Base-by-base conservation (phyloP, 1,284 basidiomycete genomes). In the Apiotrichum porosum region DNA sequence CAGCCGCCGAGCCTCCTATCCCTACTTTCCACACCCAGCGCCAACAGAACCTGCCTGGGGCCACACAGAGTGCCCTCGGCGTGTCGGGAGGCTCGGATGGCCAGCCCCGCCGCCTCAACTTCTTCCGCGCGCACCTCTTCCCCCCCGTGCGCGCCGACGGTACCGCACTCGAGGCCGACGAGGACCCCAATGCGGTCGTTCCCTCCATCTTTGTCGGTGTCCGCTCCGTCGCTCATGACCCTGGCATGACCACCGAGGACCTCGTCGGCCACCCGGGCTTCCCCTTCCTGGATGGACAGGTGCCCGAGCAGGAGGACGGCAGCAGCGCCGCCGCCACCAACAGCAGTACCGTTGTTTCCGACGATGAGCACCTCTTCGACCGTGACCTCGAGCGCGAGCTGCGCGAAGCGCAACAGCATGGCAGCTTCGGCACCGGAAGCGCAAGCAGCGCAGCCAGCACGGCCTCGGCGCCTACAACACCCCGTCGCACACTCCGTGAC, bases 91-190 rank as follows among this genome's bases (percentile, higher is more conserved):
- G 63, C 12, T 33, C 35, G 1, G 57, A 65, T 15, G 63, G 63
- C 31, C 38, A 47, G 8, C 63, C 68, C 0, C 57, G 67, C 13
- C 56, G 62, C n/a, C 61, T 73, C 43, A 73, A 71, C 57, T 71
- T 73, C 47, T 73, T 73, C 68, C 62, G 71, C n/a, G 69, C 68
- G 8, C 69, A 71, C 44, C 51, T 69, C 15, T 73, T 73, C 54
- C 67, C 71, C 8, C 58, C 68, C 3, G 48, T 60, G 4, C 49
- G 54, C n/a, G 40, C 30, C 9, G 33, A 49, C n/a, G 52, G 44
- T 12, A 33, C 41, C 38, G 37, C 41, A 2, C 35, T 22, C 6
- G 44, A 44, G 10, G 36, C 38, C 21, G 54, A 50, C n/a, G 51
- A 46, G 23, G 54, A 54, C 36, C 53, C 52, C 10, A 50, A 63